phyloP scores from a whole-genome alignment of 345 rosid species.

The Brassica juncea region DNA sequence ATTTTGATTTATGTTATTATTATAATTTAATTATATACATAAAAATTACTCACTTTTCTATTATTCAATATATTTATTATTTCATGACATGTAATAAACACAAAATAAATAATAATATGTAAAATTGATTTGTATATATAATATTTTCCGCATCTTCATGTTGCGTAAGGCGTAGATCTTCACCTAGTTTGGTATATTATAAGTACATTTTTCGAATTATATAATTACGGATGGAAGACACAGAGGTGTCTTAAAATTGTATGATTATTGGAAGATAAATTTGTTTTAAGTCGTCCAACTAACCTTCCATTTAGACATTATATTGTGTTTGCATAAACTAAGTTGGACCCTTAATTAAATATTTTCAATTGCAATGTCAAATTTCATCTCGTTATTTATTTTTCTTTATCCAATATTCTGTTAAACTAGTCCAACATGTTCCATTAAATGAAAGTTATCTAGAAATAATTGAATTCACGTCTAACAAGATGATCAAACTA shows the following conservation, averaged over 20 bases:
- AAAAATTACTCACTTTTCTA: too few species aligned
- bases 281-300: conserved; percentile 34
- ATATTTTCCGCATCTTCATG: too few species aligned
- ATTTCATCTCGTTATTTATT: neutral
- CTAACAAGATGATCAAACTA: conserved; percentile 7
- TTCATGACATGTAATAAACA: too few species aligned
- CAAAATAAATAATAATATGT: too few species aligned
- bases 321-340: neutral
- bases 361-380: conserved; percentile 16
- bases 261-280: conserved; percentile 36
- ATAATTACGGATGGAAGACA: conserved; percentile 8
- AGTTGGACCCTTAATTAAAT: neutral
- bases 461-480: neutral
- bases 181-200: neutral
- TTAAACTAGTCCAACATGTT: neutral
- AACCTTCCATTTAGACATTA: conserved; percentile 18
- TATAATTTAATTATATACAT: too few species aligned
- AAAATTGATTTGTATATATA: too few species aligned
- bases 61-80: too few species aligned
- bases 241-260: conserved; percentile 22
- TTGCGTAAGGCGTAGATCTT: too few species aligned
- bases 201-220: conserved; percentile 10
- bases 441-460: neutral
- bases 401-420: neutral
- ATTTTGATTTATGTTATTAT: too few species aligned